These are phyloP conservation scores for Pseudoturritis turrita DNA, from an alignment of 345 rosid genomes.

Conservation along the genomic window DNA sequence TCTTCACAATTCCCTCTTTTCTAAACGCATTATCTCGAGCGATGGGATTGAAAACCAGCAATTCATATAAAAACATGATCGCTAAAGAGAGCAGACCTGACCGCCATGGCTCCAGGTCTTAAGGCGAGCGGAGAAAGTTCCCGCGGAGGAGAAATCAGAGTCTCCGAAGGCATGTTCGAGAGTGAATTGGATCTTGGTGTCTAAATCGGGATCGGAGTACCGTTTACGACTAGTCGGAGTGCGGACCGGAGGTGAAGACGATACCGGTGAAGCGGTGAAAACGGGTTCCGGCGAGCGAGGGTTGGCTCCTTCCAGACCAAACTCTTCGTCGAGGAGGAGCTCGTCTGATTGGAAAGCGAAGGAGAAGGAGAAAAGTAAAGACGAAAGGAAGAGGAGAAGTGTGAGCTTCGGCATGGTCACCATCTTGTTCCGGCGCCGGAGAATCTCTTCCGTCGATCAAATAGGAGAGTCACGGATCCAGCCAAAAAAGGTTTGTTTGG, in stretches of 20 bases:
- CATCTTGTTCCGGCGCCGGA: neutral
- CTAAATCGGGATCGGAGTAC: slow-evolving; percentile 73
- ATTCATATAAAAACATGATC: neutral
- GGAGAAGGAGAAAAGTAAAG: slow-evolving; percentile 13
- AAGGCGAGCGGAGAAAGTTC: slow-evolving; percentile 91
- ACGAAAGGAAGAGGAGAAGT: slow-evolving; percentile 23
- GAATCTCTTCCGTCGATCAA: neutral
- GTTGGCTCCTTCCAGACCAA: slow-evolving; percentile 59
- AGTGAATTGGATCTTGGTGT: slow-evolving; percentile 88
- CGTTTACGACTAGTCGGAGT: slow-evolving; percentile 44
- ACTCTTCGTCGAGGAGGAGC: slow-evolving; percentile 78
- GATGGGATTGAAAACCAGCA: neutral
- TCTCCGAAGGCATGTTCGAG: slow-evolving; percentile 94
- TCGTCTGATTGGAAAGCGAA: slow-evolving; percentile 79
- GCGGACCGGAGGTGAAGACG: slow-evolving; percentile 1
- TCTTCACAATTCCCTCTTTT: too few relatives aligned
- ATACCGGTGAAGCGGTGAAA: slow-evolving; percentile 30
- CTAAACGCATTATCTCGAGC: neutral
- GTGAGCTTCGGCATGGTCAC: slow-evolving; percentile 24
- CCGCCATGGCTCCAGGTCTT: slow-evolving; percentile 78
- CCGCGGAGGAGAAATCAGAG: slow-evolving; percentile 74
- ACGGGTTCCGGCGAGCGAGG: slow-evolving; percentile 35
- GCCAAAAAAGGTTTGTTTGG: neutral
- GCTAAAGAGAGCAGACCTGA: slow-evolving; percentile 39
- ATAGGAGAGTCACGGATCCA: neutral